These are phyloP conservation scores for Trapa bicornis DNA, from an alignment of 345 rosid species.

Conservation along the genomic window DNA sequence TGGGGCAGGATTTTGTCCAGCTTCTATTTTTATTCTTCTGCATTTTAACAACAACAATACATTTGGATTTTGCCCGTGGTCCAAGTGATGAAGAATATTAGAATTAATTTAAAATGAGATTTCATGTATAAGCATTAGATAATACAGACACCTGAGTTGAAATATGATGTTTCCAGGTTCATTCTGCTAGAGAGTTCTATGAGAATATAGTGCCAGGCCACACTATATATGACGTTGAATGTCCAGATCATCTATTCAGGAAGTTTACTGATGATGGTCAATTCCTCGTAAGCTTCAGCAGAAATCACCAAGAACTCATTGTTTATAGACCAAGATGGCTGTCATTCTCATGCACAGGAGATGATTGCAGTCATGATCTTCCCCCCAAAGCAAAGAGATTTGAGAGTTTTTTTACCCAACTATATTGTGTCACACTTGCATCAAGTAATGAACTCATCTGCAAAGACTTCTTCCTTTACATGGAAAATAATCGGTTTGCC, in stretches of 20 bases:
- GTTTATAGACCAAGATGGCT: constrained; percentile 88
- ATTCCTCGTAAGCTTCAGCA: constrained; percentile 79
- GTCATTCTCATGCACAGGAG: constrained; percentile 51
- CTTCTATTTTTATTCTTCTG: background rate
- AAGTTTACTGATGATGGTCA: constrained; percentile 94
- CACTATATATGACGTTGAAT: constrained; percentile 72
- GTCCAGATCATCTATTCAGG: constrained; percentile 83
- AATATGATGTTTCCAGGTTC: constrained; percentile 41
- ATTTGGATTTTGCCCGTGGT: background rate
- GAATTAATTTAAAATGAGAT: background rate
- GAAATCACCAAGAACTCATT: constrained; percentile 70
- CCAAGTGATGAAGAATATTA: background rate
- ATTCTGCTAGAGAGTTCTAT: constrained; percentile 67
- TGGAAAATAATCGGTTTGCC: constrained; percentile 55
- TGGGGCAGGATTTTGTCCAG: background rate
- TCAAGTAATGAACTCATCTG: constrained; percentile 71
- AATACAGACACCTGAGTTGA: constrained; percentile 6
- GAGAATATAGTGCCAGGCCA: constrained; percentile 83
- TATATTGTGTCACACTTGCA: constrained; percentile 62
- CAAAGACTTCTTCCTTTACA: constrained; percentile 82
- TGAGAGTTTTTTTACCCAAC: constrained; percentile 77
- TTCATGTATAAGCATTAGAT: background rate
- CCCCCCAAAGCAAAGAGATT: constrained; percentile 58
- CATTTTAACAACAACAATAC: background rate
- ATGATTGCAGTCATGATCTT: constrained; percentile 39